Base-by-base conservation (phyloP, 202 grass and related monocot genomes). In the Setaria viridis region DNA sequence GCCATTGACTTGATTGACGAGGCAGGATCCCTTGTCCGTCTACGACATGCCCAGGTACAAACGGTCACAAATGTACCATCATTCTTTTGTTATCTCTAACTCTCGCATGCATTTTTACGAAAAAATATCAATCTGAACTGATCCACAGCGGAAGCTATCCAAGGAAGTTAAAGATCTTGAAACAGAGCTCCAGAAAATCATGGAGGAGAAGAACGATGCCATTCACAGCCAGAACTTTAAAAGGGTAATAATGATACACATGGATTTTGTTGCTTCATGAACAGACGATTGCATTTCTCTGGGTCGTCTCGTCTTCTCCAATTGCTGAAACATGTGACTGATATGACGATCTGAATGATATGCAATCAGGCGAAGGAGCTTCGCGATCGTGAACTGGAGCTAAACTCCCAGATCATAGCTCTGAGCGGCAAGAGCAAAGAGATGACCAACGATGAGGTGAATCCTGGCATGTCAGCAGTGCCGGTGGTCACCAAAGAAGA, bases 1-100 rank as follows among this genome's bases (percentile, higher is more conserved):
- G 91, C 93, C 49, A 95, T 95, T 54, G 93, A 93, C 86, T 89
- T 95, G 81, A 68, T 95, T 87, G 93, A 95, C 80, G 84, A 95
- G 80, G 93, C 93, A 42, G 93, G 93, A 62, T 91, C 93, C 54
- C 76, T 85, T 57, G 93, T 87, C 55, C 87, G 89, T 34, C 81
- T 93, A 73, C 72, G 83, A 13, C 88, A 95, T 85, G 83, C 86
- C 76, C 84, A 93, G 91, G 91, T 93, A 78, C 8, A 81, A 66
- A 72, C 3, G 7, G n/a, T 51, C 14, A 5, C 0, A 33, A 51
- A 37, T 57, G 2, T 58, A 41, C 1, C 30, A 64, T 19, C 48
- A 2, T 34, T 49, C 6, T 20, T 34, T 37, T 50, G 4, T n/a
- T 20, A 50, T 51, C 32, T 9, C 5, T 11, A 5, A 77, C 39